Conservation (phyloP, 495 filamentous ascomycete genomes). For the Penicillium argentinense region DNA sequence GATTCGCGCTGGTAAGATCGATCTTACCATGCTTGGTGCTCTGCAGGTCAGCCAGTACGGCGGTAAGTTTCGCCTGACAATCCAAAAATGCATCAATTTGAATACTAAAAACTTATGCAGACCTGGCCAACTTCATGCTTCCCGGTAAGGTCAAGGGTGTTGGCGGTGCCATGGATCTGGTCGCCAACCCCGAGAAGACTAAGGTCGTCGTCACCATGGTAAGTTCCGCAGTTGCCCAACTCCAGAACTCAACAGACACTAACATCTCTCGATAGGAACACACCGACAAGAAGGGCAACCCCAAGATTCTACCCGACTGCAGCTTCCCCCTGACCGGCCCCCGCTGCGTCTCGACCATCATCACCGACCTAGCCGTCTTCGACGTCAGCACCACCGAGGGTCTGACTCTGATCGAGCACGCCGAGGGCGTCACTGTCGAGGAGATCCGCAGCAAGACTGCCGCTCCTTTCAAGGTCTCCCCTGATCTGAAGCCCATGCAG, state of each 20-base stretch:
- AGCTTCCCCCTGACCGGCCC: conserved; percentile 83
- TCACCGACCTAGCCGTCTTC: conserved; percentile 86
- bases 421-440: conserved; percentile 78
- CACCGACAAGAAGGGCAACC: conserved; percentile 81
- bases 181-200: conserved; percentile 76
- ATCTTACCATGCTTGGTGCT: conserved; percentile 86
- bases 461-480: conserved; percentile 76
- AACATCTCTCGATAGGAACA: conserved; percentile 53
- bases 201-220: conserved; percentile 88
- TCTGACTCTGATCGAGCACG: conserved; percentile 76
- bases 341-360: conserved; percentile 80
- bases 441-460: conserved; percentile 85
- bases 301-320: conserved; percentile 82
- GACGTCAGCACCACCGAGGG: conserved; percentile 78
- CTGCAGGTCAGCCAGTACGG: conserved; percentile 83
- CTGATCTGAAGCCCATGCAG: conserved; percentile 71
- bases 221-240: not conserved
- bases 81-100: not conserved
- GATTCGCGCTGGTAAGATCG: conserved; percentile 85
- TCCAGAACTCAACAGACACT: not conserved
- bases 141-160: conserved; percentile 94
- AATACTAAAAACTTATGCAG: conserved; percentile 12
- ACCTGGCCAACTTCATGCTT: conserved; percentile 62
- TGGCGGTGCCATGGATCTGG: conserved; percentile 89
- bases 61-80: conserved; percentile 46